phyloP scores from a whole-genome alignment of 129 eudicot genomes.

The Gnaphalium uliginosum region DNA sequence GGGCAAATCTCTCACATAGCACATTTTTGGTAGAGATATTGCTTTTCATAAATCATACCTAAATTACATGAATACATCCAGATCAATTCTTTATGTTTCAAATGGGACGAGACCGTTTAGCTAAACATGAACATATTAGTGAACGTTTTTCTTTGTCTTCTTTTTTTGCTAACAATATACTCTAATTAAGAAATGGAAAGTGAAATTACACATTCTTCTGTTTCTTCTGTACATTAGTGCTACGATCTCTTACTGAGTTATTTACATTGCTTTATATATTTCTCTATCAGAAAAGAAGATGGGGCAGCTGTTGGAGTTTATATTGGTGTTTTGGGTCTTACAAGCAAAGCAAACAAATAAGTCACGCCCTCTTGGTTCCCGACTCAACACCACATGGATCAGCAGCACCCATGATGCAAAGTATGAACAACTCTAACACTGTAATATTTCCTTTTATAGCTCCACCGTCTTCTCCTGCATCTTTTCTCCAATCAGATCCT shows the following conservation, averaged over 20 bases:
- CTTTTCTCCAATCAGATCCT: constrained; percentile 89
- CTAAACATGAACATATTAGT: neutral
- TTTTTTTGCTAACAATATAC: neutral
- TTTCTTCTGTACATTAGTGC: neutral
- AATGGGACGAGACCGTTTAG: neutral
- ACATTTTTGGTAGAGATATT: neutral
- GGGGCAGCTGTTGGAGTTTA: constrained; percentile 92
- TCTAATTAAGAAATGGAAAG: neutral
- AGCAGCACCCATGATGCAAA: constrained; percentile 41
- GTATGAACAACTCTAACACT: constrained; percentile 43
- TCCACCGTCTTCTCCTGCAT: constrained; percentile 96
- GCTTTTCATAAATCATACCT: constrained; percentile 5
- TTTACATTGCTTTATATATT: constrained; percentile 28
- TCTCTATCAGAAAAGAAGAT: constrained; percentile 71
- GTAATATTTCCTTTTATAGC: constrained; percentile 76
- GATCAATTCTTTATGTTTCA: neutral
- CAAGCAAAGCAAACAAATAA: constrained; percentile 71
- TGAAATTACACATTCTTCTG: constrained; percentile 9
- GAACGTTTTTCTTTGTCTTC: neutral
- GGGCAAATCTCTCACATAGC: neutral
- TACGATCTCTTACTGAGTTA: constrained; percentile 15
- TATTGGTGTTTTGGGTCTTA: constrained; percentile 82
- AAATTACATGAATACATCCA: neutral
- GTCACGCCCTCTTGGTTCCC: constrained; percentile 72
- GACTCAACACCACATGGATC: constrained; percentile 49